Evolutionary conservation across 768 basidiomycete species (phyloP).

Genomic region (Crassisporium funariophilum): DNA sequence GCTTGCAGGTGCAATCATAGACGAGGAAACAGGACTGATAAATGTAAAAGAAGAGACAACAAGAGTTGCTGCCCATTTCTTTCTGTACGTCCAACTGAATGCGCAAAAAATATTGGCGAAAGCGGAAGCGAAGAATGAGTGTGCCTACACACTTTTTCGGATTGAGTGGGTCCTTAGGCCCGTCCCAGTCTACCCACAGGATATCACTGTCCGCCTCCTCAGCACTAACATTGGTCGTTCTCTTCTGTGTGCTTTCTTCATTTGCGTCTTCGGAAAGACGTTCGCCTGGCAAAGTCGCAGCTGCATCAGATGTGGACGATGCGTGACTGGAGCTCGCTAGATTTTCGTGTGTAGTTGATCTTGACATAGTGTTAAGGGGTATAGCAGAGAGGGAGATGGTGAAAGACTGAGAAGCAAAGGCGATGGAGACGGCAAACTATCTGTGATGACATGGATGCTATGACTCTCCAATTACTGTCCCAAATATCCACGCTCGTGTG

Average conservation of each 20-base stretch:
- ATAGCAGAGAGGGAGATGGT: no score
- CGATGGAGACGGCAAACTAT: no score
- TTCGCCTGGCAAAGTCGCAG: constrained; percentile 9
- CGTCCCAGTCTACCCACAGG: constrained; percentile 63
- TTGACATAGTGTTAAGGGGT: no score
- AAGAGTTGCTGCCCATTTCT: constrained; percentile 68
- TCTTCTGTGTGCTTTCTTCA: not conserved
- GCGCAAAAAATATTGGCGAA: not conserved
- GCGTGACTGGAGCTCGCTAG: no score
- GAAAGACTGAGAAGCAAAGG: no score
- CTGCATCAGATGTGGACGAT: not conserved
- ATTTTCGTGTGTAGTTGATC: no score
- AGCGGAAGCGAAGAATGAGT: not conserved
- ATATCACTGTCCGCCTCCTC: constrained; percentile 12
- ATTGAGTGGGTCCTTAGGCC: constrained; percentile 57
- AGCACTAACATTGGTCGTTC: not conserved
- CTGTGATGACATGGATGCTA: no score
- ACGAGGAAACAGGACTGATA: constrained; percentile 68
- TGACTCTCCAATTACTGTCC: no score
- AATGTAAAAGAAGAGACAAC: constrained; percentile 71
- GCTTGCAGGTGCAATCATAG: constrained; percentile 72
- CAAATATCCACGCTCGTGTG: no score
- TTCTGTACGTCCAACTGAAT: constrained; percentile 60
- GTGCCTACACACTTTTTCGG: constrained; percentile 54
- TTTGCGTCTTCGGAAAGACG: constrained; percentile 1